Evolutionary conservation across 2,329 filamentous ascomycete genomes (phyloP), one percentile per base, ranked within the genome.

Genomic region (Peltaster fructicola): DNA sequence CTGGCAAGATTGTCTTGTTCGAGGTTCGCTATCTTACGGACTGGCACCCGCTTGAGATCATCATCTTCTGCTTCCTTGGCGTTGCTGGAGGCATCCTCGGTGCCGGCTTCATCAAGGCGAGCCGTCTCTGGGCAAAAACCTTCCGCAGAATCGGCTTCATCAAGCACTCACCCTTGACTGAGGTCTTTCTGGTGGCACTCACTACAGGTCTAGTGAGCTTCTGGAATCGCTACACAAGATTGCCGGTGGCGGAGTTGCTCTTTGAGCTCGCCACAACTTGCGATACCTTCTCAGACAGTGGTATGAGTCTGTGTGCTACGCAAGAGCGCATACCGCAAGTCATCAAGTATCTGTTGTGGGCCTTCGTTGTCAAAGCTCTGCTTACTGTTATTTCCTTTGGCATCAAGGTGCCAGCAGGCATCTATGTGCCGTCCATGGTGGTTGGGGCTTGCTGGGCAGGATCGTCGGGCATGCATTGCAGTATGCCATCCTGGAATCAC

Each of bases 351-450:
- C 59, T 98, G 1, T 56, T 75, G 8, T 51, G 73, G 10, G 85
- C 85, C 0, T 88, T 95, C 36, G 53, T 93, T 14, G 75, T 95
- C 55, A 98, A 98, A 48, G 77, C 80, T 0, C 60, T 85, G 22
- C 54, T 98, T 20, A 95, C 88, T 0, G 73, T 76, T 22, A 73
- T 93, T 36, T 92, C 85, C 0, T 95, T 95, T 52, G 85, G 85
- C 14, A 84, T 93, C 45, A 95, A 95, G 61, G 73, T 95, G 1
- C 88, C 88, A 7, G 82, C 85, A 1, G 88, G 88, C 34, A 93
- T 98, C 38, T 98, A 98, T 41, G 84, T 98, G 2, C 88, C 88
- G 3, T 93, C 85, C 40, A 98, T 98, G 88, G 88, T 95, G 14
- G 81, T 95, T 10, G 88, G 88, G 88, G 88, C 43, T 58, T 98